phyloP scores from a whole-genome alignment of 1,139 yeast genomes.

The Scheffersomyces lignicola region DNA sequence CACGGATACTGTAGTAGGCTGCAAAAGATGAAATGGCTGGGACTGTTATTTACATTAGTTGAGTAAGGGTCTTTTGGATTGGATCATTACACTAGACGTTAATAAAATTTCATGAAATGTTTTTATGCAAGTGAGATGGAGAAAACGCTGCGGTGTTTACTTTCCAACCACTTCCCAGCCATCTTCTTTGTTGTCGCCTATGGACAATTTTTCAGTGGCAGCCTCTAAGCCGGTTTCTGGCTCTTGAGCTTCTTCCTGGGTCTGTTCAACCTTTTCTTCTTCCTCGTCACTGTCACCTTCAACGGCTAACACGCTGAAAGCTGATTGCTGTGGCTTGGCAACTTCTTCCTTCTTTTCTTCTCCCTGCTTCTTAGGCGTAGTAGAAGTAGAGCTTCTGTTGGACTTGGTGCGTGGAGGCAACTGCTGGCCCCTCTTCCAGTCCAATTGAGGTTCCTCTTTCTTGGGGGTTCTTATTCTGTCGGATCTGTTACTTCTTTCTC shows the following conservation, averaged over 20 bases:
- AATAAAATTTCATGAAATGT: no score
- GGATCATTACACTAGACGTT: no score
- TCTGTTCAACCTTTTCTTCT: constrained; percentile 32
- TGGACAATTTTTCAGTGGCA: constrained; percentile 45
- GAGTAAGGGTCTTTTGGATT: no score
- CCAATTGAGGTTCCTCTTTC: constrained; percentile 35
- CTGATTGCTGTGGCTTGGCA: constrained; percentile 53
- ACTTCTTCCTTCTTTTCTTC: constrained; percentile 33
- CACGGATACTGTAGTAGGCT: no score
- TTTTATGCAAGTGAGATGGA: neutral
- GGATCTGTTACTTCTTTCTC: constrained; percentile 28
- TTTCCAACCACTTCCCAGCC: constrained; percentile 71
- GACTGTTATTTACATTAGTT: no score
- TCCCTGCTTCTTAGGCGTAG: constrained; percentile 12
- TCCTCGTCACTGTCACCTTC: constrained; percentile 65
- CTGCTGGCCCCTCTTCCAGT: constrained; percentile 33
- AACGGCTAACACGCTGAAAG: constrained; percentile 63
- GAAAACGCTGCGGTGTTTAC: constrained; percentile 15
- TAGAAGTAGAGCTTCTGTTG: constrained; percentile 8
- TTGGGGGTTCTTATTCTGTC: constrained; percentile 29
- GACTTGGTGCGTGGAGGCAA: constrained; percentile 25
- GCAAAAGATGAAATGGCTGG: no score
- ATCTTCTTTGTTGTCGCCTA: constrained; percentile 39
- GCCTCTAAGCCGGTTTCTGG: constrained; percentile 36
- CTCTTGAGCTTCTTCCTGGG: constrained; percentile 15